A percentile compares a stretch with the other conserved stretches of the same genome.
Evolutionary conservation across 1,284 basidiomycete genomes (phyloP).

Genomic region (Rhizoctonia solani): DNA sequence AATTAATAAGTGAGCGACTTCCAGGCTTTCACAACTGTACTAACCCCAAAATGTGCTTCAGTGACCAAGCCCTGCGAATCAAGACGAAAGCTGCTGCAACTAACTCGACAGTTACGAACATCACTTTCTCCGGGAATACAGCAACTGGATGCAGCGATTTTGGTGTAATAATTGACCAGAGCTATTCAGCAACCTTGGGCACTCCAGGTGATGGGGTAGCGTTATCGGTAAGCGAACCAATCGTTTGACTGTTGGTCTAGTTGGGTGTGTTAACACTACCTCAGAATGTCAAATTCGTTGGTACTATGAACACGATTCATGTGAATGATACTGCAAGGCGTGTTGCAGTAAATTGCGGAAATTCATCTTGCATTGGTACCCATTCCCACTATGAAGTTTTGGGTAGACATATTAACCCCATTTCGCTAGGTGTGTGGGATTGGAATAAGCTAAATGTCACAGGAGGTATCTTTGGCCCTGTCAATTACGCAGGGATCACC

Average conservation of each 20-base stretch:
- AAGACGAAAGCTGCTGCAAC: conserved; percentile 51
- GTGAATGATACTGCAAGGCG: conserved; percentile 28
- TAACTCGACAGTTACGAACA: conserved; percentile 49
- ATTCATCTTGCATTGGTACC: conserved; percentile 25
- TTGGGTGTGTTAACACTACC: background rate
- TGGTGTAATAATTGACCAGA: conserved; percentile 40
- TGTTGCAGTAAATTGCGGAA: conserved; percentile 36
- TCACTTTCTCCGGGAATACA: conserved; percentile 49
- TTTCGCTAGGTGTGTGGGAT: conserved; percentile 35
- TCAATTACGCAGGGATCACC: conserved; percentile 34
- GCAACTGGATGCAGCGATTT: conserved; percentile 38
- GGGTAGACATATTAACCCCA: background rate
- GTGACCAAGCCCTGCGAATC: conserved; percentile 55
- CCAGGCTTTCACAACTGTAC: conserved; percentile 51
- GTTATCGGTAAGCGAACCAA: conserved; percentile 4
- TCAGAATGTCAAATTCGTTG: conserved; percentile 32
- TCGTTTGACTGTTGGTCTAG: background rate
- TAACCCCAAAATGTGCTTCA: conserved; percentile 37
- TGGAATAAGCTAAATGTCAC: conserved; percentile 36
- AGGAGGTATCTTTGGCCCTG: conserved; percentile 33
- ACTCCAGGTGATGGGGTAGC: conserved; percentile 34
- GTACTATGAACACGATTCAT: conserved; percentile 24
- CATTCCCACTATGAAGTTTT: background rate
- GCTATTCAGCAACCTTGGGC: conserved; percentile 33
- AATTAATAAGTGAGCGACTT: conserved; percentile 49